Evolutionary conservation across 2,329 filamentous ascomycete species (phyloP), one percentile per base, ranked within the genome.

Genomic region (Seiridium unicorne): DNA sequence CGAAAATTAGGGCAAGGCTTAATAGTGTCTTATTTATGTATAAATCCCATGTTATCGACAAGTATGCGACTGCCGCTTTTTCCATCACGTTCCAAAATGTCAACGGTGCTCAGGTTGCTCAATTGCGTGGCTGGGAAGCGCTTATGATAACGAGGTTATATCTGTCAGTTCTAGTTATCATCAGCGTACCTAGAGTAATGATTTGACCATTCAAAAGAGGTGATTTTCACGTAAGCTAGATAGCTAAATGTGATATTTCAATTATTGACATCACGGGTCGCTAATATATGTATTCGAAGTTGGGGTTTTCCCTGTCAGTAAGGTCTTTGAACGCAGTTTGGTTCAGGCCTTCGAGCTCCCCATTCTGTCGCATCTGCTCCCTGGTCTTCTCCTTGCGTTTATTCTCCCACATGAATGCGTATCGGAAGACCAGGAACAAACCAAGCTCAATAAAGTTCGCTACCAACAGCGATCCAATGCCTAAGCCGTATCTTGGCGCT

Each of bases 261-360:
- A 49, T 13, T 49, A 13, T 49, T 26, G 18, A 26, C 1, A 26
- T 26, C 18, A 26, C 18, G 18, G 18, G 18, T 51, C 11, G 10
- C 26, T 53, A 53, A 32, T 53, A 53, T 31, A 78, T 72, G 44
- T 77, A 76, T 9, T 68, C 68, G 64, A 78, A 78, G 51, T 77
- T 76, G 0, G 73, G 74, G 42, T 80, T 80, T 67, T 79, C 73
- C 64, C 70, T 72, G 59, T 79, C 77, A 34, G 76, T 78, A 68
- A 79, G 64, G 32, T 79, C 76, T 3, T 62, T 70, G 49, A 79
- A 79, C 0, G 76, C 77, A 1, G 76, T 79, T 9, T 65, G 68
- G 34, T 77, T 77, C 26, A 74, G 66, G 5, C 66, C 65, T 1
- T 69, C 64, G 2, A 32, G 26, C 8, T 32, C n/a, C 8, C 31